Conservation (phyloP, 1,284 basidiomycete genomes). For the Pseudozyma pruni region DNA sequence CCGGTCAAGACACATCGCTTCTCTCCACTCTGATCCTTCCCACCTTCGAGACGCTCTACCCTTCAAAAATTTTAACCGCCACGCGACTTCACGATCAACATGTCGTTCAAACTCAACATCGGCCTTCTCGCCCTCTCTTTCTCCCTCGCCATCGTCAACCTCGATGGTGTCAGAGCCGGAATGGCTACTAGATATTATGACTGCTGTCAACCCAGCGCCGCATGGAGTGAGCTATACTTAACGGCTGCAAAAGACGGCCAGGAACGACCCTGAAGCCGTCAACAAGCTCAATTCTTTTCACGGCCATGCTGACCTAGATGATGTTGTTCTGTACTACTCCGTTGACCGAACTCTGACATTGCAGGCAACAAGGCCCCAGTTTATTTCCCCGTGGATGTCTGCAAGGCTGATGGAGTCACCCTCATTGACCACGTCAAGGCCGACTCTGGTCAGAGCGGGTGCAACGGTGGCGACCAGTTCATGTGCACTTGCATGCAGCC, state of each 20-base stretch:
- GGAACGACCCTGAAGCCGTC: too few relatives aligned
- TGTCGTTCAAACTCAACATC: conserved; percentile 35
- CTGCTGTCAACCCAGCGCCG: conserved; percentile 18
- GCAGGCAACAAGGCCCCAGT: conserved; percentile 13
- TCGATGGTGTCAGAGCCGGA: conserved; percentile 29
- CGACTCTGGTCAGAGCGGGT: conserved; percentile 24
- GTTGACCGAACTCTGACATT: too few relatives aligned
- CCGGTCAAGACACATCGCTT: conserved; percentile 4
- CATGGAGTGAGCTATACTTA: conserved; percentile 4
- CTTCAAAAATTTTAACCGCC: not conserved
- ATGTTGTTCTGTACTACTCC: not conserved
- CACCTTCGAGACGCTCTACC: not conserved
- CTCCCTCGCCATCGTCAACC: conserved; percentile 24
- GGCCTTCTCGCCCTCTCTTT: conserved; percentile 28
- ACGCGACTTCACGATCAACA: not conserved
- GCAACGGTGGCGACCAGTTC: conserved; percentile 42
- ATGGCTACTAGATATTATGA: conserved; percentile 42
- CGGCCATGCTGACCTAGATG: too few relatives aligned
- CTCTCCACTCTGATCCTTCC: not conserved
- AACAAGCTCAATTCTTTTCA: too few relatives aligned
- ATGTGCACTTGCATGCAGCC: conserved; percentile 46
- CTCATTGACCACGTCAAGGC: conserved; percentile 12
- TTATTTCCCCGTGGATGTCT: conserved; percentile 31
- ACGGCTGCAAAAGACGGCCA: too few relatives aligned
- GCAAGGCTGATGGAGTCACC: conserved; percentile 37